phyloP scores from a whole-genome alignment of 1,284 basidiomycete species.

The Pascua sp. region DNA sequence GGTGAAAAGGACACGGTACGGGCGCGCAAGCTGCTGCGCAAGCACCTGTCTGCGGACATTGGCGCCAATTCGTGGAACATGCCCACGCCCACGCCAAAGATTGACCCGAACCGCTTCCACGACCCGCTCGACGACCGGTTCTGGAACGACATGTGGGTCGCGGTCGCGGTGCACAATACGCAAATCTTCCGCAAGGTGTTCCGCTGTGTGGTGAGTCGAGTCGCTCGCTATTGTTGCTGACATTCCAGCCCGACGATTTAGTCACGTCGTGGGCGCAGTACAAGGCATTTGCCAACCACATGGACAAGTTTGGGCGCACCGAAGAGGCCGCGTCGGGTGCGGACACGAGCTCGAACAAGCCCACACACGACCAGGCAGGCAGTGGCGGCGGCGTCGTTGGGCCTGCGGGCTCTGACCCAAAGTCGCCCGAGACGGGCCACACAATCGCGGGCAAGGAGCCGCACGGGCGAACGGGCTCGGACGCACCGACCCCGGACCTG shows the following conservation, averaged over 20 bases:
- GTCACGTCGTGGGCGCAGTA: conserved; percentile 93
- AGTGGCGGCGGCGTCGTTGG: conserved; percentile 49
- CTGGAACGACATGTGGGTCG: conserved; percentile 85
- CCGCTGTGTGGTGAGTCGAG: conserved; percentile 58
- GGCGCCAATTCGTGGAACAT: conserved; percentile 51
- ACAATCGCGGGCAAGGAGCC: conserved; percentile 1
- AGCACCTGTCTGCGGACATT: conserved; percentile 58
- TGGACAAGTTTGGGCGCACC: conserved; percentile 61
- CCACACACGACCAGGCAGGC: conserved; percentile 50
- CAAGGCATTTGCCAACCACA: conserved; percentile 71
- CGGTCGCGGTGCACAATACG: conserved; percentile 79
- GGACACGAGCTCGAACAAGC: conserved; percentile 35
- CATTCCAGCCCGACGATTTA: conserved; percentile 67
- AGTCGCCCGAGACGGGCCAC: conserved; percentile 7
- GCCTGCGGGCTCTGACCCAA: conserved; percentile 23
- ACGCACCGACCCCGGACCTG: conserved; percentile 12
- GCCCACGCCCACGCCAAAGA: conserved; percentile 63
- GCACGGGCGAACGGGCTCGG: not conserved
- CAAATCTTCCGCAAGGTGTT: conserved; percentile 92
- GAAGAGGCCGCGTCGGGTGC: conserved; percentile 28
- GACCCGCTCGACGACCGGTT: conserved; percentile 82
- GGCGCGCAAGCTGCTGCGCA: conserved; percentile 57
- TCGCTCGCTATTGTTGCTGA: too few relatives aligned
- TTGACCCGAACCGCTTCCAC: conserved; percentile 74
- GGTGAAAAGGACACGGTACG: conserved; percentile 44